Percentiles rank a stretch among this genome's conserved stretches.
Evolutionary conservation across 2,329 filamentous ascomycete species (phyloP).

Genomic region (Elsinoe batatas): DNA sequence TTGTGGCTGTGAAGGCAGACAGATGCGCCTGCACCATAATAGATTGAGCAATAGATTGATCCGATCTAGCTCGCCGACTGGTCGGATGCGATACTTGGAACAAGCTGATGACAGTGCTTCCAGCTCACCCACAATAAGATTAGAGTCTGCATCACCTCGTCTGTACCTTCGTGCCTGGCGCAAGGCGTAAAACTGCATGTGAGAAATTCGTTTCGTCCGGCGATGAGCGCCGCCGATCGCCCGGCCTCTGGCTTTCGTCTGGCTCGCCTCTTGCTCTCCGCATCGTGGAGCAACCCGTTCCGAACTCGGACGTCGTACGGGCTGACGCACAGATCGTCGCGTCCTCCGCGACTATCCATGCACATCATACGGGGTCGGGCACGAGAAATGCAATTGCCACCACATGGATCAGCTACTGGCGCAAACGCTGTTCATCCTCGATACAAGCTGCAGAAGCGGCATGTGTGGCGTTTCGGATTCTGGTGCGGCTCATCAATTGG

Average conservation of each 20-base stretch:
- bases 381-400: neutral
- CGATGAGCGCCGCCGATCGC: constrained; percentile 2
- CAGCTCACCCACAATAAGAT: neutral
- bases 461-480: neutral
- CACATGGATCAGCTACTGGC: neutral
- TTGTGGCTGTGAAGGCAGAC: neutral
- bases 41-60: constrained; percentile 7
- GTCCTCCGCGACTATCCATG: neutral
- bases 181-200: neutral
- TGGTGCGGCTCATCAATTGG: neutral
- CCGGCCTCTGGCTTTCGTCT: neutral
- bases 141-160: neutral
- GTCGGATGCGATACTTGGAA: neutral
- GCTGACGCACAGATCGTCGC: constrained; percentile 8
- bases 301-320: neutral
- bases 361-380: neutral
- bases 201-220: neutral
- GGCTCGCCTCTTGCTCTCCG: no score
- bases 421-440: neutral
- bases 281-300: neutral
- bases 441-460: neutral
- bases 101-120: neutral
- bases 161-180: neutral
- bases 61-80: neutral
- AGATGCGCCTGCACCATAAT: neutral